Evolutionary conservation across 2,329 filamentous ascomycete genomes (phyloP).

Genomic region (Claviceps fusiformis): DNA sequence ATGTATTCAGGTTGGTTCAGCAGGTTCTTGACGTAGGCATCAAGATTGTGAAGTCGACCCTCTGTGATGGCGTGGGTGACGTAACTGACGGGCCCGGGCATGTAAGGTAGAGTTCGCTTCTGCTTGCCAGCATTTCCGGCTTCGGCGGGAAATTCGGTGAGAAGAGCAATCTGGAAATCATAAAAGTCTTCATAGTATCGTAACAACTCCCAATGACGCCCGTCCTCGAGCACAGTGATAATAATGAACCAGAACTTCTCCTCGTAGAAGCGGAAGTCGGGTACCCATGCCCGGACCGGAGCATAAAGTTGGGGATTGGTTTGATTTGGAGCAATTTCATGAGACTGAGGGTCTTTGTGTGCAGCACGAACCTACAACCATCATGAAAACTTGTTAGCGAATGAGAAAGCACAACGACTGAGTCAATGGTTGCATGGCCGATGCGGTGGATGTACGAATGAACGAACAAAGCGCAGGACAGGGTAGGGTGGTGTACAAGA

Average conservation of each 20-base stretch:
- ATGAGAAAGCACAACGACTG: neutral
- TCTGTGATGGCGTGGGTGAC: constrained; percentile 97
- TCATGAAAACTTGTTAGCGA: neutral
- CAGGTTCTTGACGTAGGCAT: constrained; percentile 90
- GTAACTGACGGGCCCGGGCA: constrained; percentile 95
- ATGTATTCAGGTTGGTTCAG: constrained; percentile 75
- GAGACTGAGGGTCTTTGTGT: constrained; percentile 17
- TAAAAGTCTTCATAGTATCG: constrained; percentile 98
- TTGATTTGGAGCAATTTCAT: constrained; percentile 25
- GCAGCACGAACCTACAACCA: constrained; percentile 12
- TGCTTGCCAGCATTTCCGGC: constrained; percentile 73
- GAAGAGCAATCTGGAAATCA: constrained; percentile 90
- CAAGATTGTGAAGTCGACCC: constrained; percentile 78
- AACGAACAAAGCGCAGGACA: too few relatives aligned
- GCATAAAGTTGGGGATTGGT: constrained; percentile 48
- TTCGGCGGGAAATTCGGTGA: constrained; percentile 84
- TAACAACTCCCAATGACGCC: constrained; percentile 81
- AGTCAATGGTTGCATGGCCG: neutral
- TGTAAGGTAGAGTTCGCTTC: constrained; percentile 79
- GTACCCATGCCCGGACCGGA: constrained; percentile 72
- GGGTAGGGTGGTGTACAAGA: too few relatives aligned
- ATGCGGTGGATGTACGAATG: neutral
- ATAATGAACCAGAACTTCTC: constrained; percentile 99
- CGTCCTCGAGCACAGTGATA: constrained; percentile 80
- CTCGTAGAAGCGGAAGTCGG: constrained; percentile 87